Conservation (phyloP, 441 rosid genomes). For the Gossypium gossypioides region DNA sequence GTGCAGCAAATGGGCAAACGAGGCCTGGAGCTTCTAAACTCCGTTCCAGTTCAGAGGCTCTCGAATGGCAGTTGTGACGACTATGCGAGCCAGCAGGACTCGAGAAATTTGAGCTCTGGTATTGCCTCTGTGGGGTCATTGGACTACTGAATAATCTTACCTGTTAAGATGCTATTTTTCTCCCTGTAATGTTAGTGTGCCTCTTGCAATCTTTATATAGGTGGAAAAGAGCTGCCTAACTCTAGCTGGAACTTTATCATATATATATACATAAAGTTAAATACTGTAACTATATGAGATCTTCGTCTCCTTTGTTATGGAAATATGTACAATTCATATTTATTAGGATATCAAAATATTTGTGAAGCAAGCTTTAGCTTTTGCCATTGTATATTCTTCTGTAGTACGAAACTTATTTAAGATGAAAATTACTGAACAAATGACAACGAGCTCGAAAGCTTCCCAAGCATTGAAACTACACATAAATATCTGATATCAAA, state of each 20-base stretch:
- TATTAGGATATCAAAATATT: constrained; percentile 23
- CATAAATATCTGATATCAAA: background rate
- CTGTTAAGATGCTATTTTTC: constrained; percentile 22
- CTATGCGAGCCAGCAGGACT: constrained; percentile 58
- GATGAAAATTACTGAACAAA: constrained; percentile 2
- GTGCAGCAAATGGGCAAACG: constrained; percentile 92
- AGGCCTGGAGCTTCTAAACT: constrained; percentile 71
- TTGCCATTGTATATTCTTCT: background rate
- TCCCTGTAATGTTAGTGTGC: constrained; percentile 29
- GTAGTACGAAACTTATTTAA: constrained; percentile 10
- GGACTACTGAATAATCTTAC: constrained; percentile 51
- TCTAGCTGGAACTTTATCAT: constrained; percentile 30
- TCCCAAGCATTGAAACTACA: background rate
- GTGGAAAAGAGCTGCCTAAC: constrained; percentile 24
- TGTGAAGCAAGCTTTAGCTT: constrained; percentile 9
- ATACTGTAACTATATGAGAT: constrained; percentile 46
- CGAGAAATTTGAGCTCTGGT: constrained; percentile 63
- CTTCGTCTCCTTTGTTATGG: constrained; percentile 16
- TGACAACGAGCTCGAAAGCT: background rate
- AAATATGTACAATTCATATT: constrained; percentile 26
- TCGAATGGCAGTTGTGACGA: constrained; percentile 66
- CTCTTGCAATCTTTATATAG: constrained; percentile 18
- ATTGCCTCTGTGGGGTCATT: constrained; percentile 74
- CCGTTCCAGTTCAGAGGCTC: constrained; percentile 70
- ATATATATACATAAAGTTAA: constrained; percentile 13